These are phyloP conservation scores for Epichloe typhina DNA, from an alignment of 2,329 filamentous ascomycete genomes.

Conservation along the genomic window DNA sequence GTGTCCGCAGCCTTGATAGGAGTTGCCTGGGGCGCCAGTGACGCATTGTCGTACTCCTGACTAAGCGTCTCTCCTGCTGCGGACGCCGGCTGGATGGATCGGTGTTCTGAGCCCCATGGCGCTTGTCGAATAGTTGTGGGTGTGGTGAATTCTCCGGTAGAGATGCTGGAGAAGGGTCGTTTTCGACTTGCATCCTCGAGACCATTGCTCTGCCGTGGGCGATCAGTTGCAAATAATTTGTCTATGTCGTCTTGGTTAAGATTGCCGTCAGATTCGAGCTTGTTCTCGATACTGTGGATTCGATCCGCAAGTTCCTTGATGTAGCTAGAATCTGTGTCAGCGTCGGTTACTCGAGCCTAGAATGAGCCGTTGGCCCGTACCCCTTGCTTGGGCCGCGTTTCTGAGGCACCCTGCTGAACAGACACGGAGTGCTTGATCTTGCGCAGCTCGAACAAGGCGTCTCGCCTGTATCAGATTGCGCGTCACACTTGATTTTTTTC, in stretches of 20 bases:
- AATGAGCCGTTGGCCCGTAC: slow-evolving; percentile 20
- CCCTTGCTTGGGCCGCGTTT: slow-evolving; percentile 85
- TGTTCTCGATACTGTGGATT: slow-evolving; percentile 69
- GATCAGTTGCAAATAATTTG: slow-evolving; percentile 22
- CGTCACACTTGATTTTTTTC: slow-evolving; percentile 85
- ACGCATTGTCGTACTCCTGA: slow-evolving; percentile 24
- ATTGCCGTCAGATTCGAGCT: slow-evolving; percentile 44
- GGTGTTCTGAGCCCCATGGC: slow-evolving; percentile 34
- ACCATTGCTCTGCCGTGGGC: slow-evolving; percentile 16
- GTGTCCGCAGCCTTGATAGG: slow-evolving; percentile 24
- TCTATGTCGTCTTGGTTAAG: slow-evolving; percentile 34
- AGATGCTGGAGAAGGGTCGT: slow-evolving; percentile 36
- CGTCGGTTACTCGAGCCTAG: neutral
- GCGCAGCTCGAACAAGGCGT: slow-evolving; percentile 72
- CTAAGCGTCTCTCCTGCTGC: slow-evolving; percentile 20
- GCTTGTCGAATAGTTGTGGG: slow-evolving; percentile 28
- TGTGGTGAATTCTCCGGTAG: slow-evolving; percentile 26
- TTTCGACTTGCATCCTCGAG: slow-evolving; percentile 25
- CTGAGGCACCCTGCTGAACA: slow-evolving; percentile 79
- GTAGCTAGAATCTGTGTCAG: slow-evolving; percentile 39
- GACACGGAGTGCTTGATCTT: slow-evolving; percentile 60
- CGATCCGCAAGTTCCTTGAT: slow-evolving; percentile 86
- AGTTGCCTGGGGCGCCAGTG: slow-evolving; percentile 33
- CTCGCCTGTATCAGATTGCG: slow-evolving; percentile 57
- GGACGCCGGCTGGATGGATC: slow-evolving; percentile 29